Conservation (phyloP, 805 yeast genomes). For the Suhomyces kilbournensis region DNA sequence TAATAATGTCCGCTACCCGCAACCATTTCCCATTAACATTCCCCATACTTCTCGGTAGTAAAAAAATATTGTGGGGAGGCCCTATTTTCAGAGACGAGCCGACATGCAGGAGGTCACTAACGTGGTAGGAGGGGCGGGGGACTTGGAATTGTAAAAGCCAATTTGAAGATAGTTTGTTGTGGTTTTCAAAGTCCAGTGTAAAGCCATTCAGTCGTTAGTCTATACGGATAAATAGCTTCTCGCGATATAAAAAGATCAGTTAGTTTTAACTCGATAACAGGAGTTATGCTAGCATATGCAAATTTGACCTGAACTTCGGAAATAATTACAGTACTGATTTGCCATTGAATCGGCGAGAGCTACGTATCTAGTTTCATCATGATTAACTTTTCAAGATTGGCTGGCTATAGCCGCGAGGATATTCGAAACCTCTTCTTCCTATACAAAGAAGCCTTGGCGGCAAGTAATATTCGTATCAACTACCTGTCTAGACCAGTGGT, state of each 20-base stretch:
- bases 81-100: background rate
- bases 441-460: constrained; percentile 35
- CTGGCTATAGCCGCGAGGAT: constrained; percentile 32
- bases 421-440: constrained; percentile 31
- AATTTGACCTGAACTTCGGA: background rate
- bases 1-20: background rate
- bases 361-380: constrained; percentile 14
- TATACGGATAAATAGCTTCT: background rate
- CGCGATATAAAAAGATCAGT: background rate
- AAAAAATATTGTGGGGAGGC: background rate
- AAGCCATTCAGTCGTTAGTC: background rate
- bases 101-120: background rate
- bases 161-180: background rate
- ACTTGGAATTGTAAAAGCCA: background rate
- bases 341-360: background rate
- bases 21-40: background rate
- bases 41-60: background rate
- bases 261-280: background rate
- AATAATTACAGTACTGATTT: background rate
- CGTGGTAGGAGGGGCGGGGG: background rate
- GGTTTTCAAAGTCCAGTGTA: background rate
- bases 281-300: background rate
- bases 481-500: constrained; percentile 43
- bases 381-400: constrained; percentile 34
- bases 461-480: constrained; percentile 37